Base-by-base conservation (phyloP, 768 basidiomycete species). In the Rhodotorula graminis region DNA sequence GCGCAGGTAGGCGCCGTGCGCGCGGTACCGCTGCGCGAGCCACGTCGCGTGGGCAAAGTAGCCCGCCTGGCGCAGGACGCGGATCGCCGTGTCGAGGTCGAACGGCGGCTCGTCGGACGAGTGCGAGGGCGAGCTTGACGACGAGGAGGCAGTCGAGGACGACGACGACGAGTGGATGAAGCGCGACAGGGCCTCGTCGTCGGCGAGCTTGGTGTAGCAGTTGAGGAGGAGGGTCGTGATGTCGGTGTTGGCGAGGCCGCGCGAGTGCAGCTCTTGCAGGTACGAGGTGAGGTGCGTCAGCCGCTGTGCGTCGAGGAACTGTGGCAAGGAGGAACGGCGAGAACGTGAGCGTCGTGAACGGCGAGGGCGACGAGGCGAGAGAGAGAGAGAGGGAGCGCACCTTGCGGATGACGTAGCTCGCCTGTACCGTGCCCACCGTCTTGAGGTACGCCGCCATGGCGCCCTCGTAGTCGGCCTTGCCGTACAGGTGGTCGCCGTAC, bases 371-470 rank as follows among this genome's bases (percentile, higher is more conserved):
- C 23, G 11, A 25, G 19, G 8, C 25, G 47, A 9, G 9, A 3
- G 2, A 25, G 27, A 50, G 27, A 56, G 33, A 7, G 31, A 33
- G 58, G 9, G 40, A 31, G 33, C 79, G 65, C 78, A 93, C 95
- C 86, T 97, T 99, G 76, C 96, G 88, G 63, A 98, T 93, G 47
- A 98, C 93, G 81, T 97, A 96, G 79, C 93, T 96, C 0, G 94
- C 92, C 72, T 93, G 91, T 1, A 96, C 83, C 60, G 88, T 84
- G 0, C 95, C 92, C 29, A 98, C 89, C 0, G 96, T 98, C 79
- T 90, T 86, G 42, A 96, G 82, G 79, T 90, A 98, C 79, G 96
- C 93, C 49, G 87, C 85, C 91, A 97, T 95, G 0, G 94, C 89
- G 11, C 88, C 90, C 71, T 98, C 96, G 77, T 90, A 95, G 77